These are phyloP conservation scores for Amaranthus cruentus DNA, from an alignment of 148 eudicot species.

Conservation along the genomic window DNA sequence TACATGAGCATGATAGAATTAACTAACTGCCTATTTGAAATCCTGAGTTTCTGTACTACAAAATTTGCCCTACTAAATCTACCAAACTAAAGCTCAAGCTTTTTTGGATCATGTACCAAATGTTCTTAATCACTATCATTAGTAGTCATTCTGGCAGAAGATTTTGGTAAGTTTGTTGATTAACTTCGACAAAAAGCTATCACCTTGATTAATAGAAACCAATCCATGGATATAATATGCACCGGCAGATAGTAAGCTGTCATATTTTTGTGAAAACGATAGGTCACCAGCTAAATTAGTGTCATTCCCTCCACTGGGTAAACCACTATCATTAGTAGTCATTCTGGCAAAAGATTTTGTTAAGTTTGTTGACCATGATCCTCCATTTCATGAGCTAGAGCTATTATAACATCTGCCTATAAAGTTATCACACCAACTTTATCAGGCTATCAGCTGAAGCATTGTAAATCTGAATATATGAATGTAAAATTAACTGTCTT, in stretches of 20 bases:
- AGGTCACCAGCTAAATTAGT: conserved; percentile 12
- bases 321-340: conserved; percentile 25
- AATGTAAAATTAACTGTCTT: too few species aligned
- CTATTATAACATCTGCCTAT: conserved; percentile 80
- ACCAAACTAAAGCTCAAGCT: not conserved
- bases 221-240: conserved; percentile 2
- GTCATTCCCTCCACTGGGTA: conserved; percentile 30
- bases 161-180: not conserved
- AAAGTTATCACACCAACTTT: conserved; percentile 3
- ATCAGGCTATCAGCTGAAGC: conserved; percentile 3
- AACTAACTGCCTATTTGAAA: not conserved
- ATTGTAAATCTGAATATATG: not conserved
- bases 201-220: conserved; percentile 13
- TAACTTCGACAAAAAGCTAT: not conserved
- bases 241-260: not conserved
- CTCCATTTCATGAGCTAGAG: conserved; percentile 65
- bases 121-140: not conserved
- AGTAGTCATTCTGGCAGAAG: too few species aligned
- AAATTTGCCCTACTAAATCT: not conserved
- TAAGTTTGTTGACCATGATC: conserved; percentile 68
- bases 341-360: conserved; percentile 35
- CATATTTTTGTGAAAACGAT: conserved; percentile 11
- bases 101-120: conserved; percentile 5
- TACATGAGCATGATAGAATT: not conserved
- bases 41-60: too few species aligned